Evolutionary conservation across 2,329 filamentous ascomycete species (phyloP).

Genomic region (Gnomoniopsis sp.): DNA sequence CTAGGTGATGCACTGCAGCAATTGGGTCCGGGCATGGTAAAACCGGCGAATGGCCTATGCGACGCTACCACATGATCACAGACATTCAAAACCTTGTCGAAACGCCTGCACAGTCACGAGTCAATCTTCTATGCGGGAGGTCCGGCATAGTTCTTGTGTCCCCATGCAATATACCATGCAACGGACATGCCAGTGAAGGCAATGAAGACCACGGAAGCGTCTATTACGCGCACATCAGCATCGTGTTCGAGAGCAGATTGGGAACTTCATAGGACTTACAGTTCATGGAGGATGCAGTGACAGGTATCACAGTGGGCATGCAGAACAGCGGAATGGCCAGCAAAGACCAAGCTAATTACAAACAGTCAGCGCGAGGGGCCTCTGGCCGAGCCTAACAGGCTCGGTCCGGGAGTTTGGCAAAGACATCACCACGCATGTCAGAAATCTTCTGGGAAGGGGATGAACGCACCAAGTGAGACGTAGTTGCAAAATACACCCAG

Average conservation of each 20-base stretch:
- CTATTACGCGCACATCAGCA: not conserved
- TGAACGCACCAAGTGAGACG: constrained; percentile 54
- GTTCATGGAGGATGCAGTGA: constrained; percentile 60
- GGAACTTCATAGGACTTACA: constrained; percentile 29
- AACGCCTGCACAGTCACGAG: not conserved
- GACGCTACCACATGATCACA: not conserved
- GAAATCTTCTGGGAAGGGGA: not conserved
- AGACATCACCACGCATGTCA: not conserved
- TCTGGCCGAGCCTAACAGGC: not conserved
- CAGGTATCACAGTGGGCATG: constrained; percentile 64
- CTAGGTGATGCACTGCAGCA: not conserved
- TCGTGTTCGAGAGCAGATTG: not conserved
- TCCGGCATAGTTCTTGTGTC: constrained; percentile 65
- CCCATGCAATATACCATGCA: constrained; percentile 68
- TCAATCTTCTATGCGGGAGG: constrained; percentile 38
- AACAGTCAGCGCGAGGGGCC: constrained; percentile 24
- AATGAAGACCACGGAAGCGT: constrained; percentile 71
- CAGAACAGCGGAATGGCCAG: constrained; percentile 72
- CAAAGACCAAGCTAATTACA: constrained; percentile 55
- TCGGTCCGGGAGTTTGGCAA: not conserved
- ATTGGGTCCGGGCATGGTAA: not conserved
- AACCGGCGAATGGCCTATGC: not conserved
- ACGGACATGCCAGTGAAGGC: constrained; percentile 59
- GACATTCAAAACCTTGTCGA: not conserved
- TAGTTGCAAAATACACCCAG: constrained; percentile 61